These are phyloP conservation scores for Candida anglica DNA, from an alignment of 805 yeast species.

Conservation along the genomic window DNA sequence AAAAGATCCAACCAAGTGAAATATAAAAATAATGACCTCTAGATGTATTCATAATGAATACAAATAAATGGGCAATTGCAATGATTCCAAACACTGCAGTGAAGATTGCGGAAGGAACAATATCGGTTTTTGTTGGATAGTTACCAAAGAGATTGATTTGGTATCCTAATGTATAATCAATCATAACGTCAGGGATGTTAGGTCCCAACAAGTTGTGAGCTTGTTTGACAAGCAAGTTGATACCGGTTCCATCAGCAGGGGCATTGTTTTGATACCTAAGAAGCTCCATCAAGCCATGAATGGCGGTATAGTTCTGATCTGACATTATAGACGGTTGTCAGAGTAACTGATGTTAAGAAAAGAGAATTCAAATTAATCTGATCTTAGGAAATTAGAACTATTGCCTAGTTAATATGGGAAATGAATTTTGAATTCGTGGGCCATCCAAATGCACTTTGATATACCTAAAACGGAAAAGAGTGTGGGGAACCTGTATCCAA, in stretches of 20 bases:
- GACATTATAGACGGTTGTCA: too few species aligned
- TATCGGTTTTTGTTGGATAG: slow-evolving; percentile 49
- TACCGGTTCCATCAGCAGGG: slow-evolving; percentile 31
- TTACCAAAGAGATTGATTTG: slow-evolving; percentile 59
- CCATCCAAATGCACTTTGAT: too few species aligned
- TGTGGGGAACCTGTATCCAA: too few species aligned
- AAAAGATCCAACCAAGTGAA: slow-evolving; percentile 49
- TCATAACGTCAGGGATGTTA: slow-evolving; percentile 37
- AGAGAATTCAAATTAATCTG: too few species aligned
- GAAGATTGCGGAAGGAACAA: slow-evolving; percentile 59
- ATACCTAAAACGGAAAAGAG: too few species aligned
- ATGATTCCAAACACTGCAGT: slow-evolving; percentile 49
- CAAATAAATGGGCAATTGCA: slow-evolving; percentile 39
- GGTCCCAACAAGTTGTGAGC: slow-evolving; percentile 27
- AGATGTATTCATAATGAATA: slow-evolving; percentile 44
- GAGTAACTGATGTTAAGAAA: too few species aligned
- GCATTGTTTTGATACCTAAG: slow-evolving; percentile 24
- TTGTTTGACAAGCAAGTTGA: slow-evolving; percentile 21
- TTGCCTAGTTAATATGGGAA: too few species aligned
- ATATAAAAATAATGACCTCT: slow-evolving; percentile 62
- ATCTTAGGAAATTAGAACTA: too few species aligned
- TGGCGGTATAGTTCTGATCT: slow-evolving; percentile 23
- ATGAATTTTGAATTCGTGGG: too few species aligned
- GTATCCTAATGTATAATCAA: slow-evolving; percentile 28
- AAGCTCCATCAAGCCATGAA: slow-evolving; percentile 24